Percentiles rank a stretch among this genome's conserved stretches.
Evolutionary conservation across 192 early-diverging fungal genomes (phyloP).

Genomic region (Physocladia obscura): DNA sequence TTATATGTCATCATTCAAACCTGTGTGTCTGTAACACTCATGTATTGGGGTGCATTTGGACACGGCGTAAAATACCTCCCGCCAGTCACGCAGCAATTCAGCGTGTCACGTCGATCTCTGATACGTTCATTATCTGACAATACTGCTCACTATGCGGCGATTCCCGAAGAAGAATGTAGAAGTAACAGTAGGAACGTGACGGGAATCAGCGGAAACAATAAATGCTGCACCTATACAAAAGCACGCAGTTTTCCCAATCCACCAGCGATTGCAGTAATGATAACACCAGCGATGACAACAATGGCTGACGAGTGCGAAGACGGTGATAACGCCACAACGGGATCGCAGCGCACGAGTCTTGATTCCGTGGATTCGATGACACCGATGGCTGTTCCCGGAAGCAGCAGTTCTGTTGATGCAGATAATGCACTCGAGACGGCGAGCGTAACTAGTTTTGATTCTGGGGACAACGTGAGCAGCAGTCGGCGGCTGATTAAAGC

Average conservation of each 20-base stretch:
- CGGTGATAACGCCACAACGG: no score
- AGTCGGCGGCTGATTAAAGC: neutral
- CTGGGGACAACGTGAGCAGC: neutral
- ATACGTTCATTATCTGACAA: neutral
- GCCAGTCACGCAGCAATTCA: neutral
- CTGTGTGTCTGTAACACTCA: neutral
- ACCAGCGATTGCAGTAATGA: neutral
- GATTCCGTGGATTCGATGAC: no score
- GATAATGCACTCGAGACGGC: no score
- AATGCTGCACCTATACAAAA: neutral
- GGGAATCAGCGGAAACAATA: neutral
- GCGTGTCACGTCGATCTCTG: no score
- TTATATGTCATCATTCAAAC: neutral
- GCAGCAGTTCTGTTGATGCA: no score
- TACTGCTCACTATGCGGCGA: neutral
- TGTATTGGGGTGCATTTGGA: conserved; percentile 1
- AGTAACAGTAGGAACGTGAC: neutral
- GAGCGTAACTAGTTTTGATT: neutral
- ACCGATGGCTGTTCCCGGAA: no score
- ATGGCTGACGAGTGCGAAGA: no score
- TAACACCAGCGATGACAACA: no score
- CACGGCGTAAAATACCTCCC: neutral
- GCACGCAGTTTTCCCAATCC: neutral
- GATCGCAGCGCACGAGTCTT: no score
- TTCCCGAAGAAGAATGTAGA: neutral